phyloP scores from a whole-genome alignment of 257 asterid species.

The Solanum habrochaites region DNA sequence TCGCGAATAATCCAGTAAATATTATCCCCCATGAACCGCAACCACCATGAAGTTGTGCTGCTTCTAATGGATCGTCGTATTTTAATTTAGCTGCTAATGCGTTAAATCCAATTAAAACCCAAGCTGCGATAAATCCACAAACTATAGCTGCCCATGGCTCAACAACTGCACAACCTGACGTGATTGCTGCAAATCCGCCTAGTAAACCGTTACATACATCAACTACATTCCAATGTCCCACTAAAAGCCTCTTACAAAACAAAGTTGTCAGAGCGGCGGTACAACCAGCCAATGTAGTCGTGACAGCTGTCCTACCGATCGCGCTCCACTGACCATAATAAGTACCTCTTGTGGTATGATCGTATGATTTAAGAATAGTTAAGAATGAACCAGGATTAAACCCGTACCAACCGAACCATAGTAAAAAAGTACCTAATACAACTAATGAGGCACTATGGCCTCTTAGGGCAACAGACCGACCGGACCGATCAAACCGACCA shows the following conservation, averaged over 20 bases:
- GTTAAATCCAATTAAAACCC: conserved; percentile 66
- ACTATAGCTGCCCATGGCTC: conserved; percentile 93
- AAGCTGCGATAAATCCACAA: conserved; percentile 82
- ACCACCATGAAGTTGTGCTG: conserved; percentile 94
- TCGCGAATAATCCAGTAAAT: conserved; percentile 68
- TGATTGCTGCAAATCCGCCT: conserved; percentile 95
- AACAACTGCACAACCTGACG: conserved; percentile 85
- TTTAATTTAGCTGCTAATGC: conserved; percentile 41
- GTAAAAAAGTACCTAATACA: conserved; percentile 52
- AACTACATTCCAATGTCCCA: conserved; percentile 89
- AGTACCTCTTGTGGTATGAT: conserved; percentile 1
- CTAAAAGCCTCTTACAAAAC: conserved; percentile 51
- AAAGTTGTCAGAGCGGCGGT: conserved; percentile 82
- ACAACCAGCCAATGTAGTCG: conserved; percentile 86
- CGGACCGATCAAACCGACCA: conserved; percentile 70
- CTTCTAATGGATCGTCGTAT: conserved; percentile 84
- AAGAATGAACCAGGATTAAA: conserved; percentile 84
- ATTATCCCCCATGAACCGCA: conserved; percentile 86
- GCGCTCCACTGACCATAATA: conserved; percentile 94
- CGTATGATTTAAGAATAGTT: conserved; percentile 31
- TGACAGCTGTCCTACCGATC: conserved; percentile 85
- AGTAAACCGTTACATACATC: conserved; percentile 84
- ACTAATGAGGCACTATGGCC: conserved; percentile 82
- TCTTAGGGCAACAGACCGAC: conserved; percentile 54
- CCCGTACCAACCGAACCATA: conserved; percentile 96